Conservation (phyloP, 2,329 filamentous ascomycete species). For the Phyllachora maydis region DNA sequence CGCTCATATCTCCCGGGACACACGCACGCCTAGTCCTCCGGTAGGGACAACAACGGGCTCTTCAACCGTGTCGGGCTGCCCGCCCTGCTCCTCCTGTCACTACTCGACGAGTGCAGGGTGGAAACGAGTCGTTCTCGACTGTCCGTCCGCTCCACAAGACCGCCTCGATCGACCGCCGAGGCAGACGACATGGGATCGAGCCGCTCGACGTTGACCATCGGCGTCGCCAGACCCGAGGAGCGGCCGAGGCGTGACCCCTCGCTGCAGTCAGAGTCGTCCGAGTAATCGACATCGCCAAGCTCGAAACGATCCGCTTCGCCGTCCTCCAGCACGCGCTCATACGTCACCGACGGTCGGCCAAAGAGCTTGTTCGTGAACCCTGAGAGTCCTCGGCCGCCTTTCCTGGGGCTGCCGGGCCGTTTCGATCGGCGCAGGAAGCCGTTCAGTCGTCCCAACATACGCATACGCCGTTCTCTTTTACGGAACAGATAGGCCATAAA, state of each 20-base stretch:
- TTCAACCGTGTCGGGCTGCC: constrained; percentile 37
- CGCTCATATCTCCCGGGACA: too few species aligned
- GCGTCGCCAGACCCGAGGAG: constrained; percentile 47
- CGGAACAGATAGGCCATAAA: constrained; percentile 54
- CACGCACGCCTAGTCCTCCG: too few species aligned
- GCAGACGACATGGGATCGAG: constrained; percentile 21
- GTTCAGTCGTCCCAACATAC: constrained; percentile 32
- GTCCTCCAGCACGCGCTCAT: constrained; percentile 75
- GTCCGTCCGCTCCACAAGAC: constrained; percentile 64
- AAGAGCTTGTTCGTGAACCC: constrained; percentile 43
- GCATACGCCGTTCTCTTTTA: constrained; percentile 53
- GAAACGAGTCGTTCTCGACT: constrained; percentile 58
- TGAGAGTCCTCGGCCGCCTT: constrained; percentile 27
- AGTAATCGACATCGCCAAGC: constrained; percentile 42
- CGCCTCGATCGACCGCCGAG: constrained; percentile 41
- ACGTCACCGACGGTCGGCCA: constrained; percentile 31
- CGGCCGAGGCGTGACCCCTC: constrained; percentile 27
- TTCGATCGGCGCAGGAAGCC: constrained; percentile 18
- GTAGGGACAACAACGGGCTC: too few species aligned
- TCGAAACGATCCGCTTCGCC: constrained; percentile 61
- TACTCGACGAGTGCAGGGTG: constrained; percentile 28
- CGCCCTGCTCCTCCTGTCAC: constrained; percentile 33
- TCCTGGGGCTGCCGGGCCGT: constrained; percentile 23
- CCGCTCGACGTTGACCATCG: constrained; percentile 31
- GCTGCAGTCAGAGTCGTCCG: constrained; percentile 40